These are phyloP conservation scores for Arxiozyma bovina DNA, from an alignment of 1,139 yeast genomes.

Conservation along the genomic window DNA sequence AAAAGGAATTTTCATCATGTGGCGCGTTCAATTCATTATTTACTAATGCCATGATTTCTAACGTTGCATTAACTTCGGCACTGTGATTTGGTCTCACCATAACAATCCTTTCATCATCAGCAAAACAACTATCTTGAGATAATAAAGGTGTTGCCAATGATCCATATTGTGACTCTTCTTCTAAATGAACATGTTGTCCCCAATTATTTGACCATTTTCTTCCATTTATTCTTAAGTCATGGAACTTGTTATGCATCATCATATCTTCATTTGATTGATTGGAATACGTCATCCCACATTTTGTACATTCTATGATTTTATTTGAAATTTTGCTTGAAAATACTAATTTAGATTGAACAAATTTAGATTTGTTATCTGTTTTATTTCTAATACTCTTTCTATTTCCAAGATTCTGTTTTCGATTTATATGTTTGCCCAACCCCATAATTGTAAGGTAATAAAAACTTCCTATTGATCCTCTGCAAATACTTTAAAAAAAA, in stretches of 20 bases:
- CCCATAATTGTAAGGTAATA: background rate
- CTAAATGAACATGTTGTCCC: constrained; percentile 15
- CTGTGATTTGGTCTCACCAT: constrained; percentile 17
- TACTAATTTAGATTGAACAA: constrained; percentile 19
- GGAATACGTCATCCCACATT: constrained; percentile 27
- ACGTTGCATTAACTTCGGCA: constrained; percentile 23
- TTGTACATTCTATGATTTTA: constrained; percentile 16
- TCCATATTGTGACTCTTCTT: background rate
- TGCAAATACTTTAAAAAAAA: no score
- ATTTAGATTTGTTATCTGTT: constrained; percentile 3
- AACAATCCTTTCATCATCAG: constrained; percentile 15
- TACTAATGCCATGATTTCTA: constrained; percentile 24
- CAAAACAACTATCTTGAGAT: constrained; percentile 3
- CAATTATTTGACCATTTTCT: constrained; percentile 25
- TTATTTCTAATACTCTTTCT: background rate
- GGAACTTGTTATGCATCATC: constrained; percentile 20
- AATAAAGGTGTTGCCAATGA: constrained; percentile 3
- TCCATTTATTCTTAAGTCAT: constrained; percentile 24
- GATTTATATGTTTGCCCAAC: background rate
- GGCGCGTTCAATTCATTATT: constrained; percentile 30
- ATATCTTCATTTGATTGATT: constrained; percentile 16
- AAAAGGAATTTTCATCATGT: constrained; percentile 28
- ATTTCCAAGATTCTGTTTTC: background rate
- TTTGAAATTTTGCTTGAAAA: constrained; percentile 9
- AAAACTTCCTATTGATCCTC: background rate